A percentile compares a stretch with the other conserved stretches of the same genome.
Evolutionary conservation across 2,329 filamentous ascomycete species (phyloP).

Genomic region (Akanthomyces dipterigenus): DNA sequence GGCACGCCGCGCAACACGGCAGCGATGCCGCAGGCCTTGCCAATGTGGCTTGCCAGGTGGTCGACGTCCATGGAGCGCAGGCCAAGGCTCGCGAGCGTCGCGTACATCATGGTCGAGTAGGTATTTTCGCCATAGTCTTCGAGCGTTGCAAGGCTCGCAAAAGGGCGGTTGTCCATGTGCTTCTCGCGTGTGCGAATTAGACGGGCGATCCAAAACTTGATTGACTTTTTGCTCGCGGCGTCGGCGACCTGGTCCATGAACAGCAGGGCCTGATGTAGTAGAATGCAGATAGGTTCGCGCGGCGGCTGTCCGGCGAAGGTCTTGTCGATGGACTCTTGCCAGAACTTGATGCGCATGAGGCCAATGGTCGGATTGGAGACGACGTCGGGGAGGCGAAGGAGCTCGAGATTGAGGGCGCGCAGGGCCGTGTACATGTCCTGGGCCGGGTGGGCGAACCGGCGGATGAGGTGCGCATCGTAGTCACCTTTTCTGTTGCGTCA

Average conservation of each 20-base stretch:
- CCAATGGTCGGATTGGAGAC: conserved; percentile 85
- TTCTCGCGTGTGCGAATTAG: conserved; percentile 77
- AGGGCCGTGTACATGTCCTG: conserved; percentile 84
- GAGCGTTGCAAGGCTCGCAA: conserved; percentile 62
- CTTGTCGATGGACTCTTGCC: conserved; percentile 76
- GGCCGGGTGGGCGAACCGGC: conserved; percentile 67
- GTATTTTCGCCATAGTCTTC: conserved; percentile 93
- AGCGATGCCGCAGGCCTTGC: conserved; percentile 85
- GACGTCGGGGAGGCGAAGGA: conserved; percentile 82
- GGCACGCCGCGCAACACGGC: conserved; percentile 83
- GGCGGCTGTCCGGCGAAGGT: conserved; percentile 73
- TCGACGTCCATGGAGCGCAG: conserved; percentile 79
- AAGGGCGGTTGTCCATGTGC: conserved; percentile 77
- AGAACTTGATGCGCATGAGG: conserved; percentile 87
- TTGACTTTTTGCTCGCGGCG: conserved; percentile 36
- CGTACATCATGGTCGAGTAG: conserved; percentile 86
- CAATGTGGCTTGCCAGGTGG: conserved; percentile 89
- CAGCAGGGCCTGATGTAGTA: conserved; percentile 67
- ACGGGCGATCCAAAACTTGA: conserved; percentile 69
- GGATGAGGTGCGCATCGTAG: conserved; percentile 78
- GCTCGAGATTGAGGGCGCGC: conserved; percentile 86
- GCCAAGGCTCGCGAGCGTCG: conserved; percentile 73
- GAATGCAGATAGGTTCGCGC: conserved; percentile 82
- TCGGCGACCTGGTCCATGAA: conserved; percentile 45
- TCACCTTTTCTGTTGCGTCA: conserved; percentile 64